phyloP scores from a whole-genome alignment of 768 basidiomycete genomes.

The Suillus discolor region DNA sequence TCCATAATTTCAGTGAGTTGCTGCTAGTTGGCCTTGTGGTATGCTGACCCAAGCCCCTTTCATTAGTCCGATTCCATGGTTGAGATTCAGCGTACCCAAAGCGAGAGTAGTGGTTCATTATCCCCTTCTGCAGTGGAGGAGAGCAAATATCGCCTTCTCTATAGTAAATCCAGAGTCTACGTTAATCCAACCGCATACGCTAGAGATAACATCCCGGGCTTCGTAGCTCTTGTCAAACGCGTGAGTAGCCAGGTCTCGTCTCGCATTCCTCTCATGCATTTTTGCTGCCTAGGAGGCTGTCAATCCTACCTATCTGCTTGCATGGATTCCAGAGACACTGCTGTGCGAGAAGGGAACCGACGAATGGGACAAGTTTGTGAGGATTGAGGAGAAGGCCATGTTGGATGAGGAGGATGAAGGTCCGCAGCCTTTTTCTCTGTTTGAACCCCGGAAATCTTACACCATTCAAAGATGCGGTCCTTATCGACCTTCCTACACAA shows the following conservation, averaged over 20 bases:
- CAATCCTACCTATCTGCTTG: constrained; percentile 78
- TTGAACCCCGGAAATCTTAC: constrained; percentile 8
- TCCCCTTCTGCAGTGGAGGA: constrained; percentile 46
- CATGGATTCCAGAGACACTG: constrained; percentile 91
- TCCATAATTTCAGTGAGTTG: constrained; percentile 51
- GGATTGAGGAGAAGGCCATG: constrained; percentile 69
- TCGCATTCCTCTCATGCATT: constrained; percentile 15
- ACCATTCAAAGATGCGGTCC: constrained; percentile 63
- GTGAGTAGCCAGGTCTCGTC: constrained; percentile 45
- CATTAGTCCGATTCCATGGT: constrained; percentile 65
- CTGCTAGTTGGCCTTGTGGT: constrained; percentile 12
- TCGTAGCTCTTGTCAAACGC: constrained; percentile 88
- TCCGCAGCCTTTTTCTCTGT: constrained; percentile 32
- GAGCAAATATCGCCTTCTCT: constrained; percentile 71
- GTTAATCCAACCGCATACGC: constrained; percentile 92
- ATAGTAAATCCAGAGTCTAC: constrained; percentile 93
- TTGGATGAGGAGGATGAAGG: constrained; percentile 75
- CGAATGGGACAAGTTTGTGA: constrained; percentile 91
- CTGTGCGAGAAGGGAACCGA: constrained; percentile 78
- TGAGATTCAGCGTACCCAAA: constrained; percentile 58
- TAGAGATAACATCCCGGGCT: constrained; percentile 93
- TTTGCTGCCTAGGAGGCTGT: constrained; percentile 58
- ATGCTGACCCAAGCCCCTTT: constrained; percentile 15
- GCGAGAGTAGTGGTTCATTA: constrained; percentile 12
- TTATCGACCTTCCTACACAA: constrained; percentile 83